Base-by-base conservation (phyloP, 768 basidiomycete genomes). In the Pholiota conissans region DNA sequence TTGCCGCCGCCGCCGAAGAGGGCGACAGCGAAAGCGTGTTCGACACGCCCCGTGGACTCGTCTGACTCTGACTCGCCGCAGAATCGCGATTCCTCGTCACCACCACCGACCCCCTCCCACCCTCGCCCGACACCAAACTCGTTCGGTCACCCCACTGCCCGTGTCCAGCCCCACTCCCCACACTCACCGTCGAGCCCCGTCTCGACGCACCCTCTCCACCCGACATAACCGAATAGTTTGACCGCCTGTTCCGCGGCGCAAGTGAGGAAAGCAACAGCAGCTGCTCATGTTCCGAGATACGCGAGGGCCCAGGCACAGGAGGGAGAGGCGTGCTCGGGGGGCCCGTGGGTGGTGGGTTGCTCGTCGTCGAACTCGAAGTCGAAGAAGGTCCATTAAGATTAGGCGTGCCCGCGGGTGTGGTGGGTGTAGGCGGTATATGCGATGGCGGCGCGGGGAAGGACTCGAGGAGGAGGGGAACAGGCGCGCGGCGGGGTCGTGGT, bases 291-390 rank as follows among this genome's bases (percentile, higher is more conserved):
- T 78, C 74, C 2, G 84, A 76, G 24, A 85, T 75, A 18, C 83
- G 76, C 1, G 84, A 84, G 0, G 84, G 83, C 2, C 84, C 86
- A 0, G 89, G 89, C 1, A 89, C 62, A 3, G 89, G 86, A 0
- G 89, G 88, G 3, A 89, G 78, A 0, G 88, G 87, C 0, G 74
- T 63, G 0, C 76, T 70, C 0, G 87, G 87, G 0, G 87, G 87
- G 1, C 72, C 74, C 0, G 83, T 83, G 0, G 81, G 84, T 0
- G 86, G 86, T 0, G 85, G 86, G 54, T 85, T 83, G 30, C 30
- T 32, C 30, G 30, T n/a, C n/a, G n/a, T n/a, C n/a, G n/a, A n/a
- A n/a, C n/a, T n/a, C n/a, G n/a, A n/a, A n/a, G n/a, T n/a, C n/a
- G n/a, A n/a, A n/a, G n/a, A n/a, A n/a, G n/a, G n/a, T n/a, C n/a